Evolutionary conservation across 1,284 basidiomycete genomes (phyloP), one percentile per base, ranked within the genome.

Genomic region (Tylopilus sp.): DNA sequence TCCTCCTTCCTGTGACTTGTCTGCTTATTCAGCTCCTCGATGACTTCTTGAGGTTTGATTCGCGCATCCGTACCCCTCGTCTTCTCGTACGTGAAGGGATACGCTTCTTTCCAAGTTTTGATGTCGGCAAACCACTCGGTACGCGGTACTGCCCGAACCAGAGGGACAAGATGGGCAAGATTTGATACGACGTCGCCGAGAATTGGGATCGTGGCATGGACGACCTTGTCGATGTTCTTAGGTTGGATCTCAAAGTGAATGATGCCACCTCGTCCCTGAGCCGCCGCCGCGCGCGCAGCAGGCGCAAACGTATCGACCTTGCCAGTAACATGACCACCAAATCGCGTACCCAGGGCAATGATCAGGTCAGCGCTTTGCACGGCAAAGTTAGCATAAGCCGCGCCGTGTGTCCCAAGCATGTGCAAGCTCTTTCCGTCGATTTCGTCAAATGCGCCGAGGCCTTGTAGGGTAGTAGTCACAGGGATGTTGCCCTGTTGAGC

Each of bases 331-430:
- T 98, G 97, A 82, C 99, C 98, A 78, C 99, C 97, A 80, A 99
- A 99, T 61, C 97, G 90, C 22, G 90, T 95, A 66, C 98, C 97
- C 39, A 99, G 91, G 41, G 97, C 97, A 71, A 99, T 97, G 83
- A 99, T 95, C 60, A 99, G 92, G 78, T 99, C 98, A 39, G 98
- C 98, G 63, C 95, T 86, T 82, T 99, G 97, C 89, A 99, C 98
- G 5, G 97, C 97, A 61, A 98, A 83, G 84, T 99, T 99, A 75
- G 98, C 97, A 76, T 99, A 99, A 3, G 97, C 96, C 19, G 91
- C 92, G 7, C 98, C 98, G 84, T 99, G 97, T 97, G 99, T 99
- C 70, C 97, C 97, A 64, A 99, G 90, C 97, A 99, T 99, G 81
- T 99, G 96, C 77, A 99, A 83, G 70, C 92, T 93, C 79, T 90